A percentile compares a stretch with the other conserved stretches of the same genome.
phyloP scores from a whole-genome alignment of 352 stramenopile species.

The Blastocystis sp. region DNA sequence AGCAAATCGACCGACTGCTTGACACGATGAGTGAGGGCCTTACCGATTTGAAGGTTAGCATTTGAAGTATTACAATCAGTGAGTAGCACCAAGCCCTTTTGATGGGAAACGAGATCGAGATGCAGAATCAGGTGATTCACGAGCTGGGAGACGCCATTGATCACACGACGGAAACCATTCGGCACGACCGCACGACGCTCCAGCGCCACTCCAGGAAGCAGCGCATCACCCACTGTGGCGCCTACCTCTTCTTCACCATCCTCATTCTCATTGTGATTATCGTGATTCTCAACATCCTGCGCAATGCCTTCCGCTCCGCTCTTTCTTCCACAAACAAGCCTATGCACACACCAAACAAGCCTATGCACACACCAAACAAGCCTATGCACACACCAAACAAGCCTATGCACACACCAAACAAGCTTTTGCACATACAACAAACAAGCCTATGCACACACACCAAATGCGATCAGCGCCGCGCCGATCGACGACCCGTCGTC shows the following conservation, averaged over 20 bases:
- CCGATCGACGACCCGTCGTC: conserved; percentile 52
- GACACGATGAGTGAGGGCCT: conserved; percentile 61
- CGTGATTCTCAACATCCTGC: conserved; percentile 42
- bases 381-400: not conserved
- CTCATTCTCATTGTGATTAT: conserved; percentile 58
- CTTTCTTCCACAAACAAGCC: conserved; percentile 35
- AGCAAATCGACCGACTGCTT: conserved; percentile 22
- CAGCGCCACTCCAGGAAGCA: not conserved
- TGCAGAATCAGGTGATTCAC: conserved; percentile 32
- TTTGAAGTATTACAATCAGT: not conserved
- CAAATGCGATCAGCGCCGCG: conserved; percentile 50
- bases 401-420: not conserved
- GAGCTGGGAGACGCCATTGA: conserved; percentile 33
- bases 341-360: not conserved
- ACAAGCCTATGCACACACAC: not conserved
- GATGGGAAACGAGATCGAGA: conserved; percentile 66
- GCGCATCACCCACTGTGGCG: conserved; percentile 15
- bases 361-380: not conserved
- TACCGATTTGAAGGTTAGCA: conserved; percentile 24
- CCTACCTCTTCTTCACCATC: conserved; percentile 47
- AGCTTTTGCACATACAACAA: not conserved
- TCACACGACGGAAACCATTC: conserved; percentile 30
- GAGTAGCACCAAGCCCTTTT: conserved; percentile 18
- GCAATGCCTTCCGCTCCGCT: conserved; percentile 17
- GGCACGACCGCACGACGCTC: not conserved